Percentiles rank a stretch among this genome's conserved stretches.
These are phyloP conservation scores for Otatea glauca DNA, from an alignment of 176 grass and related monocot genomes.

Conservation along the genomic window DNA sequence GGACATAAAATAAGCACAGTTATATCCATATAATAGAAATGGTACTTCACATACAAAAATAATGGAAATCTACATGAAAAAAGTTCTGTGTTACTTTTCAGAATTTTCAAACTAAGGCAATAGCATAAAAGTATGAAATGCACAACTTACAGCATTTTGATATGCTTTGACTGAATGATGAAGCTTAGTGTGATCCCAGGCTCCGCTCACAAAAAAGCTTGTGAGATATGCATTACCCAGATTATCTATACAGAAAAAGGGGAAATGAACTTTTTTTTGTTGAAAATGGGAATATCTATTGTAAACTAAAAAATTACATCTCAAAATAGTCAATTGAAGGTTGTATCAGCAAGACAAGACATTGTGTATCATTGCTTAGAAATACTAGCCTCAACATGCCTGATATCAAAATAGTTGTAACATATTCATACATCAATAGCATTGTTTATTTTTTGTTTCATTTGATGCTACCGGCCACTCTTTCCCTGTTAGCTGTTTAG, in stretches of 20 bases:
- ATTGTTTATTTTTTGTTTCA: not conserved
- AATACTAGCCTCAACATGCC: not conserved
- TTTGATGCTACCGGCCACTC: not conserved
- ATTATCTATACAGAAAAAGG: slow-evolving; percentile 64
- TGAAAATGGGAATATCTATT: slow-evolving; percentile 21
- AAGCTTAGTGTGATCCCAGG: slow-evolving; percentile 81
- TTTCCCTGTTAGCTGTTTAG: not conserved
- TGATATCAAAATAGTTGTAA: slow-evolving; percentile 8
- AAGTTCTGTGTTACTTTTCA: not conserved
- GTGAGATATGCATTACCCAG: slow-evolving; percentile 97
- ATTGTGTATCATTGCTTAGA: not conserved
- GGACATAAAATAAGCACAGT: slow-evolving; percentile 43
- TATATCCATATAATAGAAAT: slow-evolving; percentile 26
- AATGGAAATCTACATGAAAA: slow-evolving; percentile 29
- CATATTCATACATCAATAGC: not conserved
- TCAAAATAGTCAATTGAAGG: not conserved
- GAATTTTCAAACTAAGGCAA: slow-evolving; percentile 16
- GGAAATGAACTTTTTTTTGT: slow-evolving; percentile 11
- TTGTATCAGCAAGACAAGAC: slow-evolving; percentile 22
- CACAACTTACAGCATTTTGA: slow-evolving; percentile 96
- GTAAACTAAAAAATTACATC: slow-evolving; percentile 10
- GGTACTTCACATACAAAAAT: slow-evolving; percentile 24
- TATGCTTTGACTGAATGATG: slow-evolving; percentile 91
- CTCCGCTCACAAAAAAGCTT: slow-evolving; percentile 84
- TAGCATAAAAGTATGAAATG: slow-evolving; percentile 27